phyloP scores from a whole-genome alignment of 305 asterid species.

The Solanum aculeatissimum region DNA sequence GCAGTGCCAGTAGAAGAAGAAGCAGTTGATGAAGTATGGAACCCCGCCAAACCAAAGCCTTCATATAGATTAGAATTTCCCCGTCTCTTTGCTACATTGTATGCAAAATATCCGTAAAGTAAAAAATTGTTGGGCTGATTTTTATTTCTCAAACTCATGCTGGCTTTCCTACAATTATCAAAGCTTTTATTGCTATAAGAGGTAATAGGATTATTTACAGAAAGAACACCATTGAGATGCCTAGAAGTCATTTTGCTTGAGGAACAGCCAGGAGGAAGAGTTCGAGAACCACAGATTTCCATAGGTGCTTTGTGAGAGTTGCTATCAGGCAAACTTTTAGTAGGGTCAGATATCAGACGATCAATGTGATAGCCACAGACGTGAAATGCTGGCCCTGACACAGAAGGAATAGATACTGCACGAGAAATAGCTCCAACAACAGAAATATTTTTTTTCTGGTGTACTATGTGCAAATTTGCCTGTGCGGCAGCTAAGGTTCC shows the following conservation, averaged over 20 bases:
- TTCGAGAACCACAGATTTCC: constrained; percentile 43
- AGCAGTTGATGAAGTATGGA: constrained; percentile 43
- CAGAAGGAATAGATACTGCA: constrained; percentile 64
- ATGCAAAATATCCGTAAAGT: constrained; percentile 54
- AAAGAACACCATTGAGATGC: constrained; percentile 21
- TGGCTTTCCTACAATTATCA: constrained; percentile 36
- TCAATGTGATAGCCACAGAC: constrained; percentile 58
- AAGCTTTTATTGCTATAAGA: constrained; percentile 25
- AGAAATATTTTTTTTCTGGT: constrained; percentile 44
- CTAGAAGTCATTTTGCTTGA: constrained; percentile 20
- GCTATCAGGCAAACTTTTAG: constrained; percentile 14
- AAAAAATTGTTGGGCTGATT: constrained; percentile 58
- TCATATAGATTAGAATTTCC: constrained; percentile 24
- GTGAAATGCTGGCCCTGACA: constrained; percentile 68
- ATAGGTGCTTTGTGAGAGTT: constrained; percentile 27
- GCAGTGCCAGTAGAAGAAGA: constrained; percentile 52
- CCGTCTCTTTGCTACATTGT: constrained; percentile 49
- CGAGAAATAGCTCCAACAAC: constrained; percentile 62
- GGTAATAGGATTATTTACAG: constrained; percentile 27
- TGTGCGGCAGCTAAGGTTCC: constrained; percentile 69
- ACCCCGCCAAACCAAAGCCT: constrained; percentile 45
- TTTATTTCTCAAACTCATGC: constrained; percentile 58
- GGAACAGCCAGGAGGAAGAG: constrained; percentile 20
- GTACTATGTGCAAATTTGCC: constrained; percentile 44
- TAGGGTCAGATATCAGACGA: constrained; percentile 29